Evolutionary conservation across 2,329 filamentous ascomycete species (phyloP).

Genomic region (Rachicladosporium sp.): DNA sequence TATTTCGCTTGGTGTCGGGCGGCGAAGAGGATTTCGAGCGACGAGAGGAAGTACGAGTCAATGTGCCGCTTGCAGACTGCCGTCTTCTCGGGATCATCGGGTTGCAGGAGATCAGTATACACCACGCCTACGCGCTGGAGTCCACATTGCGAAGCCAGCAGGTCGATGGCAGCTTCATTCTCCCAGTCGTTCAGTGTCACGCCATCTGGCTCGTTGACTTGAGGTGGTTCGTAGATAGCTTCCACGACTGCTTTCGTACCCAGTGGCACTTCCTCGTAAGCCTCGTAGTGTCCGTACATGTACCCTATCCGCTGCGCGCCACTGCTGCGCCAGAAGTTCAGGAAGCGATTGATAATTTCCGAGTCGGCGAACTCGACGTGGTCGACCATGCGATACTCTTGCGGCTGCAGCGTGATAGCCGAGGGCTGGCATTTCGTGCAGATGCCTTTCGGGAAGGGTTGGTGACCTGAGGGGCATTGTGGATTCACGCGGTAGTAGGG

Average conservation of each 20-base stretch:
- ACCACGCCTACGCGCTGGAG: conserved; percentile 84
- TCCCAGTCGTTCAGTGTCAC: conserved; percentile 76
- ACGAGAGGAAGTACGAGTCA: conserved; percentile 89
- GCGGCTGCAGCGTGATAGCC: conserved; percentile 87
- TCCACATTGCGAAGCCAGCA: conserved; percentile 70
- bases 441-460: conserved; percentile 88
- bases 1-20: conserved; percentile 77
- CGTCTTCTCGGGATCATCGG: conserved; percentile 55
- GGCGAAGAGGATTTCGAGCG: conserved; percentile 81
- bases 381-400: conserved; percentile 92
- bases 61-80: conserved; percentile 92
- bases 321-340: conserved; percentile 83
- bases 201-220: conserved; percentile 78
- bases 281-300: conserved; percentile 78
- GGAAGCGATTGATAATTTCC: conserved; percentile 72
- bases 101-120: conserved; percentile 79
- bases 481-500: conserved; percentile 81
- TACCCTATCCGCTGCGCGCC: conserved; percentile 78
- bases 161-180: conserved; percentile 69
- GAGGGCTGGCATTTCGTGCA: conserved; percentile 97
- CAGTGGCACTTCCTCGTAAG: conserved; percentile 84
- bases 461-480: conserved; percentile 86
- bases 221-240: conserved; percentile 92
- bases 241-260: conserved; percentile 93
- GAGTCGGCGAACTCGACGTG: conserved; percentile 92